Evolutionary conservation across 192 early-diverging fungal genomes (phyloP), one percentile per base, ranked within the genome.

Genomic region (Podila epigama): DNA sequence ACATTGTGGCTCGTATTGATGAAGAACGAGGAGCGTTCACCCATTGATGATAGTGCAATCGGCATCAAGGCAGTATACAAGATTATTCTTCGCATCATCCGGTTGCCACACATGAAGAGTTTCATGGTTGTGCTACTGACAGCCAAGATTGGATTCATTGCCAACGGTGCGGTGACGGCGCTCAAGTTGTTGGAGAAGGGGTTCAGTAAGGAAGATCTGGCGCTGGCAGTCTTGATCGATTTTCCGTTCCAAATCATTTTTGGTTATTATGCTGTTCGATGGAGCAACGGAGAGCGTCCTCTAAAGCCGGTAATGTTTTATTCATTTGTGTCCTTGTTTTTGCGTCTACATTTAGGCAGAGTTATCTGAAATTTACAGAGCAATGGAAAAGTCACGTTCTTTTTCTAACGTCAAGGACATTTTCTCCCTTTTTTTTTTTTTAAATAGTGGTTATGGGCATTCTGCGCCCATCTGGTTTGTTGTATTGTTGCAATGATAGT

Each of bases 161-260:
- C 94, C 25, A 97, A 99, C 82, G 95, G 97, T 79, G 85, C 92
- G 9, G 97, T 98, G 12, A 97, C 96, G 4, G 92, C 90, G 28
- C 81, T 99, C 27, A 99, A 99, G 80, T 81, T 99, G n/a, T 79
- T 99, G 25, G 97, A 99, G 70, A 92, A 93, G 54, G 96, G 97
- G 3, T 88, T 99, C 70, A 88, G 90, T 48, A 96, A 95, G 68
- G 97, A 99, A 78, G 95, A 98, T 66, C 83, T 99, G 83, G 96
- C 96, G 1, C 71, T 97, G 31, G 87, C 95, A 0, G 95, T 95
- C 2, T 80, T 99, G 66, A 89, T 98, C 22, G 97, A 99, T 81
- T 99, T 99, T 57, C 97, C 97, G 4, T 85, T 97, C 51, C 96
- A 99, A 82, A 90, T 99, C 40, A 79, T 97, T 54, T 96, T 99